Conservation (phyloP, 306 rosid species). For the Citrullus amarus region DNA sequence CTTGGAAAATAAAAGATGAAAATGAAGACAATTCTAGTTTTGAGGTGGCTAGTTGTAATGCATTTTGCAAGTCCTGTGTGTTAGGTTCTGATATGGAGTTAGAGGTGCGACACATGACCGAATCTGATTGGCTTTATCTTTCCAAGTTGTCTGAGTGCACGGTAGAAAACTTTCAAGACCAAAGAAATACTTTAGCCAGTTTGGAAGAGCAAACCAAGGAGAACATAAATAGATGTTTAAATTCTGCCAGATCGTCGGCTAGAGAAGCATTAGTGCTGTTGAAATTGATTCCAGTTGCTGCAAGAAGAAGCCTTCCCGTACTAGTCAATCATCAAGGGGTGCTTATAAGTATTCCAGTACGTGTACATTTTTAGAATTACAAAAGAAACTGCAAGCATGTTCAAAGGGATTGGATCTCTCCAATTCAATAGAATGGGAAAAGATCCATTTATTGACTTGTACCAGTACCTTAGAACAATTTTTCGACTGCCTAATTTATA, state of each 20-base stretch:
- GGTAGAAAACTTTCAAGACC: slow-evolving; percentile 17
- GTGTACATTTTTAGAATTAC: slow-evolving; percentile 13
- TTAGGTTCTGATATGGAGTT: slow-evolving; percentile 17
- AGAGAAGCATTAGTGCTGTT: slow-evolving; percentile 40
- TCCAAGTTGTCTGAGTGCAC: slow-evolving; percentile 34
- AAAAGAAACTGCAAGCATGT: neutral
- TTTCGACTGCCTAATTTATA: neutral
- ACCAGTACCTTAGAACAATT: neutral
- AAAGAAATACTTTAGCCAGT: neutral
- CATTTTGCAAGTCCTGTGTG: slow-evolving; percentile 27
- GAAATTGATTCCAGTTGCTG: slow-evolving; percentile 66
- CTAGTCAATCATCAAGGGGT: slow-evolving; percentile 52
- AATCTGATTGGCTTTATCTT: slow-evolving; percentile 87
- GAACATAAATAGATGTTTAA: slow-evolving; percentile 25
- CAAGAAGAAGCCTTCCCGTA: slow-evolving; percentile 79
- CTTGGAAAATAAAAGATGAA: slow-evolving; percentile 42
- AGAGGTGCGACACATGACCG: slow-evolving; percentile 60
- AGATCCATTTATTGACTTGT: neutral
- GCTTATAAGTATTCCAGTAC: slow-evolving; percentile 66
- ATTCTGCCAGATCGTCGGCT: slow-evolving; percentile 48
- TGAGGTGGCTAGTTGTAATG: neutral
- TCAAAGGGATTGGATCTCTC: neutral
- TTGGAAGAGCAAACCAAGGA: slow-evolving; percentile 19
- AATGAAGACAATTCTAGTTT: slow-evolving; percentile 7
- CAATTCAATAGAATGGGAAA: neutral